Evolutionary conservation across 495 filamentous ascomycete genomes (phyloP).

Genomic region (Lineolata rhizophorae): DNA sequence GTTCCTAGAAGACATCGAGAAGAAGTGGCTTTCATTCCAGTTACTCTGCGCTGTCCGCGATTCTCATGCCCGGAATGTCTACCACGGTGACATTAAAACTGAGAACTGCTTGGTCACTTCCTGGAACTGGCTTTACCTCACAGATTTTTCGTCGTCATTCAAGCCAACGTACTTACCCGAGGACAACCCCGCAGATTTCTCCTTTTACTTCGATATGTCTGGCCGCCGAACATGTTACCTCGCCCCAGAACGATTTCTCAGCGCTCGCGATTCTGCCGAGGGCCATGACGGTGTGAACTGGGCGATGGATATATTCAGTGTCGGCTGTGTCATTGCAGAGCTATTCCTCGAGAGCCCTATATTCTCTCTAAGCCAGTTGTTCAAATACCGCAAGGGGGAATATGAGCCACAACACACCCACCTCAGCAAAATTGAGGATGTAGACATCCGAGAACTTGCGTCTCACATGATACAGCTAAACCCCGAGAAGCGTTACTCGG

Average conservation of each 20-base stretch:
- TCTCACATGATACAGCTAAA: constrained; percentile 89
- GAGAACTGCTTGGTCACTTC: constrained; percentile 93
- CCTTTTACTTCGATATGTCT: constrained; percentile 91
- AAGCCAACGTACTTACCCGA: constrained; percentile 90
- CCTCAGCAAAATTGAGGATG: constrained; percentile 70
- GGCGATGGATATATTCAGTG: constrained; percentile 99
- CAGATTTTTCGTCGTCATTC: constrained; percentile 88
- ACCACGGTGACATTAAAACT: constrained; percentile 96
- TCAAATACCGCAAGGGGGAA: constrained; percentile 77
- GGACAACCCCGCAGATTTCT: constrained; percentile 93
- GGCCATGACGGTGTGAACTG: constrained; percentile 49
- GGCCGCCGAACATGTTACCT: constrained; percentile 88
- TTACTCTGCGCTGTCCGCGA: constrained; percentile 82
- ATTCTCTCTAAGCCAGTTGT: constrained; percentile 81
- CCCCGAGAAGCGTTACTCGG: constrained; percentile 75
- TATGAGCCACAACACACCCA: constrained; percentile 70
- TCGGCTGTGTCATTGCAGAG: constrained; percentile 92
- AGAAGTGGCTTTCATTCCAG: constrained; percentile 97
- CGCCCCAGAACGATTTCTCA: constrained; percentile 78
- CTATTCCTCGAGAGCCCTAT: constrained; percentile 89
- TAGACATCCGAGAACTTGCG: constrained; percentile 67
- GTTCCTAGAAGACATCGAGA: constrained; percentile 92
- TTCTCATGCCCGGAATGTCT: constrained; percentile 75
- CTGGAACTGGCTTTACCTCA: constrained; percentile 98
- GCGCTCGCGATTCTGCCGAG: constrained; percentile 37